Base-by-base conservation (phyloP, 495 filamentous ascomycete genomes). In the Cercophora newfieldiana region DNA sequence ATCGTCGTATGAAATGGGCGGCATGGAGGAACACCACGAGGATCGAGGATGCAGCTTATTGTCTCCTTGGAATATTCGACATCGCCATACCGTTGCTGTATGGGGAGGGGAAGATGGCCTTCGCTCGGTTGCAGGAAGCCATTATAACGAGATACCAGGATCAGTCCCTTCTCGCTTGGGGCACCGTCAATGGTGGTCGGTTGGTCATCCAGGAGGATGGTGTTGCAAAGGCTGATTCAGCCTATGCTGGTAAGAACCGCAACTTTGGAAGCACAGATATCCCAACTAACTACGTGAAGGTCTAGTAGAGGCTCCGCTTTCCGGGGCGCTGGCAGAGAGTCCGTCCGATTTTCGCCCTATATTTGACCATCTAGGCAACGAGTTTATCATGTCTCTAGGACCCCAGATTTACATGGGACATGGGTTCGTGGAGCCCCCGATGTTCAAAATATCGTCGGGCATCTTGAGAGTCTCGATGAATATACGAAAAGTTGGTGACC, bases 31-130 rank as follows among this genome's bases (percentile, higher is more conserved):
- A 65, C n/a, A 71, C 70, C 0, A 67, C 70, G n/a, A 59, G 65
- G 7, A n/a, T 65, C 7, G 70, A 70, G 47, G 70, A 71, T 30
- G 54, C 50, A 26, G 70, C 70, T 16, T 72, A 68, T 22, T 67
- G 59, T 7, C 65, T 68, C 6, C 48, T 72, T 47, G 68, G 68
- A 0, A 21, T 68, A 25, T 71, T 68, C 30, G 37, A 57, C 21
- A 60, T 65, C 24, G 60, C 62, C 26, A 71, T 71, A 65, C 66
- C 69, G 3, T 30, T 69, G 7, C 33, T 71, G 1, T 71, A 69
- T 25, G 69, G 69, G 29, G 64, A 71, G 44, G 67, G 67, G 19
- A 55, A 21, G 22, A 61, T 47, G 33, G 70, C 68, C 25, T 70
- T 72, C 37, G 8, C n/a, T 24, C 33, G 71, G 0, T 31, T 69